Percentiles rank a stretch among this genome's conserved stretches.
These are phyloP conservation scores for Sarocladiaceae sp. DNA, from an alignment of 2,329 filamentous ascomycete genomes.

Conservation along the genomic window DNA sequence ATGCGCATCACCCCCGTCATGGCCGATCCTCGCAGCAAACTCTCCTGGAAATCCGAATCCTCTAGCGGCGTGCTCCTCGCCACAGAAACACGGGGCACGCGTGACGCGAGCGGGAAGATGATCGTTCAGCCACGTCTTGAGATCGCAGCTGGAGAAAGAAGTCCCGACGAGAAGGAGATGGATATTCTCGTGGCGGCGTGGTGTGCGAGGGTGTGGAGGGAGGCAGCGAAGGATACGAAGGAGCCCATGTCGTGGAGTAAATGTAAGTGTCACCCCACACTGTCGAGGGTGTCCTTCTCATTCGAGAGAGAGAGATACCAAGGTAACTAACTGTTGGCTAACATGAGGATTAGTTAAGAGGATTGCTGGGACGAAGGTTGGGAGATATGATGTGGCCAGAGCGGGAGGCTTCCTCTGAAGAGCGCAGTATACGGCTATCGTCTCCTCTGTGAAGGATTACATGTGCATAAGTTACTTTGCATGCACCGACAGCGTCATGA, in stretches of 20 bases:
- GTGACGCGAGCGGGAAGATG: neutral
- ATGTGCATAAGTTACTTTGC: neutral
- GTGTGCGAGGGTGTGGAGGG: constrained; percentile 11
- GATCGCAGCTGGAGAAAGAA: neutral
- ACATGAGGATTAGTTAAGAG: constrained; percentile 1
- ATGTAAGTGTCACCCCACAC: constrained; percentile 5
- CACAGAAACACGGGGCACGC: constrained; percentile 5
- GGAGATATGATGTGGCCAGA: neutral
- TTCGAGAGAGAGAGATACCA: no score
- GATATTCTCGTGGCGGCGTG: constrained; percentile 9
- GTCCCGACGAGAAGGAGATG: constrained; percentile 4
- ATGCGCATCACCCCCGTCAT: neutral
- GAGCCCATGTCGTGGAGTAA: constrained; percentile 11
- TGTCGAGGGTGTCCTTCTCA: no score
- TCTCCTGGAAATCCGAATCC: neutral
- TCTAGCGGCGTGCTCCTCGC: constrained; percentile 6
- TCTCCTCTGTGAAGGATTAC: neutral
- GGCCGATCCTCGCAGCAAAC: neutral
- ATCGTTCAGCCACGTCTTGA: constrained; percentile 8
- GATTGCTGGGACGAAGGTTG: neutral
- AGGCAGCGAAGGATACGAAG: constrained; percentile 3
- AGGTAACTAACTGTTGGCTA: no score
- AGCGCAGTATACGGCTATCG: neutral
- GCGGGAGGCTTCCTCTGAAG: neutral
- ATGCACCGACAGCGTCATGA: neutral